phyloP scores from a whole-genome alignment of 2,329 filamentous ascomycete species.

The Trichoderma koningiopsis region DNA sequence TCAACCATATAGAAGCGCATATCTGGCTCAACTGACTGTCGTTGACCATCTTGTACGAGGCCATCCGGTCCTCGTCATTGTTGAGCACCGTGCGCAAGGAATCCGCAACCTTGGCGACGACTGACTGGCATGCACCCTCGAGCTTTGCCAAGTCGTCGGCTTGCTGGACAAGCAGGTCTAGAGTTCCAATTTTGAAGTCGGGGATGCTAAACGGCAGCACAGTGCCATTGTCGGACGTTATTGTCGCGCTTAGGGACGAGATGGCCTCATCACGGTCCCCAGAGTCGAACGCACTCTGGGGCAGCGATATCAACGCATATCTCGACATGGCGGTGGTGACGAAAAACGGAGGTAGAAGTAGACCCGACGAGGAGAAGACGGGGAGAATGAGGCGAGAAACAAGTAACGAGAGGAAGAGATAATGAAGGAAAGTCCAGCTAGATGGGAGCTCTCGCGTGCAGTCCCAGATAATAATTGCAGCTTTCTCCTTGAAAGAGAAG shows the following conservation, averaged over 20 bases:
- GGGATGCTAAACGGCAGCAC: conserved; percentile 80
- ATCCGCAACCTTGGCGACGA: conserved; percentile 86
- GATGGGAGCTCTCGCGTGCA: background rate
- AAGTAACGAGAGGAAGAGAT: background rate
- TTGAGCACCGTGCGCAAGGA: conserved; percentile 81
- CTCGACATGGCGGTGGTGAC: conserved; percentile 51
- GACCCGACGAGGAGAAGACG: conserved; percentile 14
- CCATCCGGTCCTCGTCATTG: conserved; percentile 78
- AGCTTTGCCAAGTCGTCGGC: conserved; percentile 94
- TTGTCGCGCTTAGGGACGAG: conserved; percentile 69
- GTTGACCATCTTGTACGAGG: conserved; percentile 89
- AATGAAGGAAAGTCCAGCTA: background rate
- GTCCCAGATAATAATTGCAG: background rate
- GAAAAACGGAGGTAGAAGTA: conserved; percentile 20
- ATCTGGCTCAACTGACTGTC: conserved; percentile 66
- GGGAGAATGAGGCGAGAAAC: background rate
- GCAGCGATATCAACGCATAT: conserved; percentile 89
- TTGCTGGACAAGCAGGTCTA: conserved; percentile 93
- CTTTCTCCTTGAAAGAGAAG: background rate
- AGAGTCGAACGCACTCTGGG: conserved; percentile 81
- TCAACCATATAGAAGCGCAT: background rate
- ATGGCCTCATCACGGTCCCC: conserved; percentile 81
- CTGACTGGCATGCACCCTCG: conserved; percentile 73
- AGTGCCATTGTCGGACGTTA: conserved; percentile 73
- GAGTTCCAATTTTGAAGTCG: conserved; percentile 95